Conservation (phyloP, 2,329 filamentous ascomycete species). For the Fusarium subglutinans region DNA sequence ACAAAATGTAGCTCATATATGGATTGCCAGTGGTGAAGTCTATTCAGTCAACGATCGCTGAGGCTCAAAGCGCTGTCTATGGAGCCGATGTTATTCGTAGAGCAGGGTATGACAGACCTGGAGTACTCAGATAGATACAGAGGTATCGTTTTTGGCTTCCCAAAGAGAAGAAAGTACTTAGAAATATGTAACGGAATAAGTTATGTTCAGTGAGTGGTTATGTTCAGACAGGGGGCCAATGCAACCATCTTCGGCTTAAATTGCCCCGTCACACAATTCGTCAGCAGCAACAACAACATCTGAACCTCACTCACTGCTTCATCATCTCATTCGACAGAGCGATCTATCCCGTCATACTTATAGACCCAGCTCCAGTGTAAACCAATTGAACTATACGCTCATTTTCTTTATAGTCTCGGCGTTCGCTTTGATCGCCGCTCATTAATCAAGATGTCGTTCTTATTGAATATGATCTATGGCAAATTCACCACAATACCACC, state of each 20-base stretch:
- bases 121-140: too few relatives aligned
- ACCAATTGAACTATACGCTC: neutral
- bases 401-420: neutral
- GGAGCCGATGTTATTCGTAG: neutral
- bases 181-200: neutral
- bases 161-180: neutral
- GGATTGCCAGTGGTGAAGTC: neutral
- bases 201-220: neutral
- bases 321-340: neutral
- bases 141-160: neutral
- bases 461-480: slow-evolving; percentile 12
- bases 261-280: neutral
- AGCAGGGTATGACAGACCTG: neutral
- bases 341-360: neutral
- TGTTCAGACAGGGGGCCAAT: neutral
- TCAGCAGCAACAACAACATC: neutral
- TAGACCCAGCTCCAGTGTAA: neutral
- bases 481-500: slow-evolving; percentile 43
- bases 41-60: too few relatives aligned
- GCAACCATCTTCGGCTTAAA: neutral
- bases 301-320: neutral
- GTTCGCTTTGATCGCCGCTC: neutral
- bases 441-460: neutral
- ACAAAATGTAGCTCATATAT: too few relatives aligned
- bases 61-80: neutral